Base-by-base conservation (phyloP, 345 rosid genomes). In the Erysimum cheiranthoides region DNA sequence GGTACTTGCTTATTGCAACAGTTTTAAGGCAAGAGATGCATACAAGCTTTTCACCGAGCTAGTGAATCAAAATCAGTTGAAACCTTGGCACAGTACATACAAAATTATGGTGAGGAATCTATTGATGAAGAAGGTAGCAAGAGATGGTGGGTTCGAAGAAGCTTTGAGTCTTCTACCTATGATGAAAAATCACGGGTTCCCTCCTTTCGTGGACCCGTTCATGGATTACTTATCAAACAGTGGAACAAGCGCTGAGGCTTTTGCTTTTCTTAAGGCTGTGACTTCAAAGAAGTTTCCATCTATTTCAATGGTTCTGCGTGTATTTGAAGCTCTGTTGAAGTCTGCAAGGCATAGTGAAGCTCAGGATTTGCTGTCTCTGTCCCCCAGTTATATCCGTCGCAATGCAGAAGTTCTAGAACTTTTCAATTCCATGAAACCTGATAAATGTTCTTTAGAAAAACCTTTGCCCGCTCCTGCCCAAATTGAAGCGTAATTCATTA, bases 361-460 rank as follows among this genome's bases (percentile, higher is more conserved):
- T 57, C 97, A 89, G 66, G 91, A 89, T 76, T 75, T 90, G 61
- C 74, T 95, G 80, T 82, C 90, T 30, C 77, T 83, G 68, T 90
- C 88, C 73, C 97, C 96, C 0, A 71, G 81, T 27, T 81, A 79
- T 73, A 69, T 92, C 73, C 91, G 96, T 30, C 83, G 87, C 74
- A 83, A 86, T 80, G 89, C 96, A 12, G 93, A 95, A 82, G 89
- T 92, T 71, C 70, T 92, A 81, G 79, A 85, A 73, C 90, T 95
- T 52, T 92, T 95, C 67, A 79, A 54, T 78, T 79, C 89, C 46
- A 72, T 71, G 81, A 82, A 84, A 68, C 56, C 82, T 43, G 73
- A 77, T 6, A 67, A 72, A 68, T 71, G 31, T 57, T 56, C 36
- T 64, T 28, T 70, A 64, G 81, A 57, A 34, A 77, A 58, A 50